phyloP scores from a whole-genome alignment of 2,329 filamentous ascomycete species.

The Uncinocarpus reesii region DNA sequence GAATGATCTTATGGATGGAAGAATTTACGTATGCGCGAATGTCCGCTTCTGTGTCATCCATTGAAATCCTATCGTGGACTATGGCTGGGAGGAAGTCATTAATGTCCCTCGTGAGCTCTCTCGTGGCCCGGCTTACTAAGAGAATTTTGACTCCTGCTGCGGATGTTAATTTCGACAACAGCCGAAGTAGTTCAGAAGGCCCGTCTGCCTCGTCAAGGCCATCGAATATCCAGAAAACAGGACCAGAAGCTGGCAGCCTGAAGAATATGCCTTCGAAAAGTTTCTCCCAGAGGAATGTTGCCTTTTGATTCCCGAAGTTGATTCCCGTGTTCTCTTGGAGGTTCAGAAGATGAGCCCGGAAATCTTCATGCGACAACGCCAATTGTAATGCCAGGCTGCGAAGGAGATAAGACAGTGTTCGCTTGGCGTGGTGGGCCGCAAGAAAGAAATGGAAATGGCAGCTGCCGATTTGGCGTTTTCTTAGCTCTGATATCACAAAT shows the following conservation, averaged over 20 bases:
- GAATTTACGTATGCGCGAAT: background rate
- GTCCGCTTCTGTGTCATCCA: background rate
- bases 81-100: background rate
- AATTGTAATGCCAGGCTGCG: background rate
- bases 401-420: background rate
- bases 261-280: background rate
- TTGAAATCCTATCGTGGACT: background rate
- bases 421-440: background rate
- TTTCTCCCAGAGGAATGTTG: background rate
- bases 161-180: background rate
- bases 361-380: background rate
- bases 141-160: background rate
- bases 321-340: background rate
- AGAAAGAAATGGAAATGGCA: background rate
- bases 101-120: background rate
- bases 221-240: slow-evolving; percentile 21
- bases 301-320: background rate
- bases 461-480: background rate
- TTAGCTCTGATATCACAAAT: slow-evolving; percentile 26
- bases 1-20: background rate
- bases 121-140: background rate
- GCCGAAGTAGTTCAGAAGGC: slow-evolving; percentile 12
- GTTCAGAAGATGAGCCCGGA: background rate
- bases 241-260: slow-evolving; percentile 24
- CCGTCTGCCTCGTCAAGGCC: slow-evolving; percentile 17